phyloP scores from a whole-genome alignment of 768 basidiomycete species.

The Exidia glandulosa region DNA sequence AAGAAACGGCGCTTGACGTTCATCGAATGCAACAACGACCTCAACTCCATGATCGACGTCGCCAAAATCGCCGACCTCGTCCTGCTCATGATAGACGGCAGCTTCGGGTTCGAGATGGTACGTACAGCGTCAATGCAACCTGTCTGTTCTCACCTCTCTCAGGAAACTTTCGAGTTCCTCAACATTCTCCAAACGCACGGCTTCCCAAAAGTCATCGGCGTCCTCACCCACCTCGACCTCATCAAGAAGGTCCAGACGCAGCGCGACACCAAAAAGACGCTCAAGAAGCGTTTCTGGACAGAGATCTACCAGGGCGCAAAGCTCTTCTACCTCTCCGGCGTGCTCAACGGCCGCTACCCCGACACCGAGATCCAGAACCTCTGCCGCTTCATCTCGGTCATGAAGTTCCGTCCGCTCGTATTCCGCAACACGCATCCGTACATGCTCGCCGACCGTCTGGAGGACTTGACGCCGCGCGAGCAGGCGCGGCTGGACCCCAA shows the following conservation, averaged over 20 bases:
- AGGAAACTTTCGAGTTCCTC: slow-evolving; percentile 99
- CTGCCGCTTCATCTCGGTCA: slow-evolving; percentile 89
- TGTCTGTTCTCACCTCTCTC: neutral
- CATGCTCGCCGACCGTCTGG: slow-evolving; percentile 85
- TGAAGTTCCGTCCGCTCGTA: slow-evolving; percentile 96
- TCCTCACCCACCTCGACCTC: slow-evolving; percentile 93
- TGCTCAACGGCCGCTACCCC: slow-evolving; percentile 94
- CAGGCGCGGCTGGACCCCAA: slow-evolving; percentile 70
- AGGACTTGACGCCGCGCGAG: slow-evolving; percentile 89
- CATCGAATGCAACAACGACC: slow-evolving; percentile 92
- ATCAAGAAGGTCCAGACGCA: slow-evolving; percentile 85
- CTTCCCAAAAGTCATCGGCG: slow-evolving; percentile 95
- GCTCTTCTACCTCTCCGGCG: slow-evolving; percentile 93
- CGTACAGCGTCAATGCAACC: slow-evolving; percentile 11
- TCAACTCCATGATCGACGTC: slow-evolving; percentile 97
- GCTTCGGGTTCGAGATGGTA: slow-evolving; percentile 98
- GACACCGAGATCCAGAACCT: slow-evolving; percentile 95
- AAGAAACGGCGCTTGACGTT: slow-evolving; percentile 92
- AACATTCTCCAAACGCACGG: slow-evolving; percentile 96
- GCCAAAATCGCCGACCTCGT: slow-evolving; percentile 95
- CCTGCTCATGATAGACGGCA: slow-evolving; percentile 93
- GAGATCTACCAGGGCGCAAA: slow-evolving; percentile 99
- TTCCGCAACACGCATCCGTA: slow-evolving; percentile 96
- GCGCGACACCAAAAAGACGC: slow-evolving; percentile 79
- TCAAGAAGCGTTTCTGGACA: slow-evolving; percentile 99